Conservation (phyloP, 768 basidiomycete species). For the Auriculariales sp. region DNA sequence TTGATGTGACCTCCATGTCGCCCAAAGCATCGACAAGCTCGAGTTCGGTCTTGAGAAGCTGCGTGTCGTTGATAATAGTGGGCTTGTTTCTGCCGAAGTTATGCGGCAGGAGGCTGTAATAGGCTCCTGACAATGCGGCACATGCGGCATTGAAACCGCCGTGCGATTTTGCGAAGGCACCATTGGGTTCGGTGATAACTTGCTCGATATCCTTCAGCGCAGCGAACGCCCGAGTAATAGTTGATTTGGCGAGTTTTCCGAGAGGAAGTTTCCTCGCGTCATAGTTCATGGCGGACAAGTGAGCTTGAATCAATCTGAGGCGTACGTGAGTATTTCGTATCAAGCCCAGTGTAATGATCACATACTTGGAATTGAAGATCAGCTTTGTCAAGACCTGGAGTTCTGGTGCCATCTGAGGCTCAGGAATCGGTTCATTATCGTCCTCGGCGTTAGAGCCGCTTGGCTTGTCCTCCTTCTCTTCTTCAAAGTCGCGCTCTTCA, state of each 20-base stretch:
- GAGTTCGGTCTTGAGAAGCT: constrained; percentile 34
- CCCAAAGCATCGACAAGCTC: constrained; percentile 51
- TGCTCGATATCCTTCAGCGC: constrained; percentile 41
- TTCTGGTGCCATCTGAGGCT: constrained; percentile 27
- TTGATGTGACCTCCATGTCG: constrained; percentile 51
- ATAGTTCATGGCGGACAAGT: constrained; percentile 48
- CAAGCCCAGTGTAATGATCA: background rate
- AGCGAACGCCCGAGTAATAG: constrained; percentile 42
- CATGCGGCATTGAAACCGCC: constrained; percentile 27
- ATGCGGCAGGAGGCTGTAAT: constrained; percentile 52
- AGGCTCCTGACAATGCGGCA: constrained; percentile 31
- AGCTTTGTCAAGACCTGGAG: constrained; percentile 14
- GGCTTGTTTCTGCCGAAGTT: constrained; percentile 40
- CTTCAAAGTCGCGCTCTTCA: constrained; percentile 37
- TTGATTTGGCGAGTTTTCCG: constrained; percentile 48
- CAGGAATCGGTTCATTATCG: constrained; percentile 26
- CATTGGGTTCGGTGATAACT: constrained; percentile 31
- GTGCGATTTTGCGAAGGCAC: constrained; percentile 21
- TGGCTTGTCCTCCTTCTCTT: constrained; percentile 13
- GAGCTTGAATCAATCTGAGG: constrained; percentile 34
- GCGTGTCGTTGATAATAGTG: constrained; percentile 24
- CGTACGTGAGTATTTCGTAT: background rate
- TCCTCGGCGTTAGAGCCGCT: constrained; percentile 11
- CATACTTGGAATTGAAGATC: constrained; percentile 21
- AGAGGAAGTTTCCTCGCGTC: constrained; percentile 51